Conservation (phyloP, 176 grass and related monocot genomes). For the Oryza officinalis region DNA sequence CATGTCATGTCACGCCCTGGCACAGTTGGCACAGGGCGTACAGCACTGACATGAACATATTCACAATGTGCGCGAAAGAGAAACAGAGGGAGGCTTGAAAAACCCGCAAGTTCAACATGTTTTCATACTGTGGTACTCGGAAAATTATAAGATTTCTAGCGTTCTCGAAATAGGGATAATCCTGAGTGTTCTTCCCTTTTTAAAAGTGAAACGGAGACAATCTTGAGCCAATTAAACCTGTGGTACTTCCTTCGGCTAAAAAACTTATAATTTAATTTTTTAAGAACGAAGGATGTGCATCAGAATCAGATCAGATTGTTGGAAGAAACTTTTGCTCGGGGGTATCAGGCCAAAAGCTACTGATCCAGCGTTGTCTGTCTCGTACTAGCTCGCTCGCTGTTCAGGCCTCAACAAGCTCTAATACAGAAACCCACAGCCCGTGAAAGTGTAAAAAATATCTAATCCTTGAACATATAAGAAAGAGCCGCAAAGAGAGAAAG, state of each 20-base stretch:
- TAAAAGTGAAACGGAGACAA: too few species aligned
- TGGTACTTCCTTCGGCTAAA: too few species aligned
- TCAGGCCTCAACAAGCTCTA: not conserved
- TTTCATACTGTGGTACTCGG: too few species aligned
- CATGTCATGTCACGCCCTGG: not conserved
- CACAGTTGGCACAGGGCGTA: not conserved
- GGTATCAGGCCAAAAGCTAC: not conserved
- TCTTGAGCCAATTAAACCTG: too few species aligned
- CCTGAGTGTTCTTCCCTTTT: too few species aligned
- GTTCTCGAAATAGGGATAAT: not conserved
- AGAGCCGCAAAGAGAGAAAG: not conserved
- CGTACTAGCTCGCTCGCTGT: not conserved
- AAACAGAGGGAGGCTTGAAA: not conserved
- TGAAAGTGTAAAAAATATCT: not conserved
- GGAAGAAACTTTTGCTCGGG: not conserved
- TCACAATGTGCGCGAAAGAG: not conserved
- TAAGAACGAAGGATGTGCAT: too few species aligned
- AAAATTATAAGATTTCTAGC: not conserved
- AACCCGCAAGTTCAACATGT: not conserved
- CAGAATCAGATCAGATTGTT: not conserved
- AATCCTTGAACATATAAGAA: not conserved
- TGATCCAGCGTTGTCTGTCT: not conserved
- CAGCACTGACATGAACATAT: not conserved
- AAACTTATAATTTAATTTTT: too few species aligned
- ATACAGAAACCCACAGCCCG: not conserved